Base-by-base conservation (phyloP, 108 stramenopile species). In the Ochromonas danica region DNA sequence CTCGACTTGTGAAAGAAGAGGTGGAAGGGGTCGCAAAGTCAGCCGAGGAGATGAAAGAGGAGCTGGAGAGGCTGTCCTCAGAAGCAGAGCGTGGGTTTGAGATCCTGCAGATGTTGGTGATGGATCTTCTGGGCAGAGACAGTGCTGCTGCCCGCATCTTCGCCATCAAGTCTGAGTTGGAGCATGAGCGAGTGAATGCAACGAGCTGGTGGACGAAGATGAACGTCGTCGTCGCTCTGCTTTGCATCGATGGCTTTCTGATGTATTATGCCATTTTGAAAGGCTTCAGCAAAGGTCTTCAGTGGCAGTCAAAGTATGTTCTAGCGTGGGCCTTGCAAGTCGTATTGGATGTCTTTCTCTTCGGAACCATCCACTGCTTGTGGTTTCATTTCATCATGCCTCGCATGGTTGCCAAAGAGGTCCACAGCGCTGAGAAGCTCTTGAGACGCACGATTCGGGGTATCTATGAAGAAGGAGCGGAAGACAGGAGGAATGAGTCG, bases 321-420 rank as follows among this genome's bases (percentile, higher is more conserved):
- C 25, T 67, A 10, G 63, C 63, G 10, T 22, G 3, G 31, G 31
- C 25, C 10, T 6, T 36, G 17, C 63, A 67, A 36, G 31, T 67
- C 10, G 27, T 67, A 6, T 3, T 36, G 33, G 63, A 67, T 6
- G 25, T 67, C 3, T 67, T 67, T 6, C 6, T 67, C 31, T 31
- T 31, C 31, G 33, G 25, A 25, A 28, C 63, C 10, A 28, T 67
- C 14, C 14, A 67, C 3, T 28, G 27, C 10, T 6, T 67, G 3
- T 67, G 35, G 33, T 6, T 67, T 36, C 3, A 67, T 25, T 28
- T 67, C 63, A 14, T 67, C 63, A 10, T 67, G 63, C 63, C 63
- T 10, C 3, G 63, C 31, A 3, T 67, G 6, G 63, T 36, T 25
- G 6, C 10, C 31, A 33, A 28, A 6, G 63, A 28, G 10, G 63